phyloP scores from a whole-genome alignment of 176 grass and related monocot species.

The Carex scoparia region DNA sequence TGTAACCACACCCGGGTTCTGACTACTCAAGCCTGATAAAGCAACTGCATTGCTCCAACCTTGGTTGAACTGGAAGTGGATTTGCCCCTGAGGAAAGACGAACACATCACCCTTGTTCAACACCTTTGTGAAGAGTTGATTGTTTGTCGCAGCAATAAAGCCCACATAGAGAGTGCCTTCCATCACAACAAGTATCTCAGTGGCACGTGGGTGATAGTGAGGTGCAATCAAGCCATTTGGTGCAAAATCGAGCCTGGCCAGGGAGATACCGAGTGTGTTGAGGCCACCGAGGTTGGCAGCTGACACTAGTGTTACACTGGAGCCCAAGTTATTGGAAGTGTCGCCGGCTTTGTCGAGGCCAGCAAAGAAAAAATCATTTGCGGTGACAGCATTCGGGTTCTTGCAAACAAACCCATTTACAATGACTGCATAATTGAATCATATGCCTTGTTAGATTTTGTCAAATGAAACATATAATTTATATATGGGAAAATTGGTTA shows the following conservation, averaged over 20 bases:
- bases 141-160: slow-evolving; percentile 29
- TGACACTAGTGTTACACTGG: slow-evolving; percentile 24
- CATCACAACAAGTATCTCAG: slow-evolving; percentile 26
- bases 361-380: slow-evolving; percentile 24
- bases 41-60: slow-evolving; percentile 16
- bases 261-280: slow-evolving; percentile 28
- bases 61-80: slow-evolving; percentile 34
- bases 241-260: slow-evolving; percentile 34
- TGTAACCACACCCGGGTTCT: slow-evolving; percentile 22
- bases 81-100: slow-evolving; percentile 33
- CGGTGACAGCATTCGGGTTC: slow-evolving; percentile 8
- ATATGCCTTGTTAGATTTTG: not conserved
- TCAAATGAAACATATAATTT: not conserved
- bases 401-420: slow-evolving; percentile 39
- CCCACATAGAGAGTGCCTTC: slow-evolving; percentile 35
- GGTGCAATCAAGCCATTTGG: slow-evolving; percentile 31
- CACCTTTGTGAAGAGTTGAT: slow-evolving; percentile 35
- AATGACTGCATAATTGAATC: slow-evolving; percentile 20
- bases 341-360: slow-evolving; percentile 24
- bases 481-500: too few relatives aligned
- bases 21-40: slow-evolving; percentile 25
- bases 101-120: slow-evolving; percentile 40
- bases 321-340: slow-evolving; percentile 27
- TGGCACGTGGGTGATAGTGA: slow-evolving; percentile 31
- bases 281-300: slow-evolving; percentile 11